These are phyloP conservation scores for Geotrichum histeridarum DNA, from an alignment of 1,139 yeast genomes.

Conservation along the genomic window DNA sequence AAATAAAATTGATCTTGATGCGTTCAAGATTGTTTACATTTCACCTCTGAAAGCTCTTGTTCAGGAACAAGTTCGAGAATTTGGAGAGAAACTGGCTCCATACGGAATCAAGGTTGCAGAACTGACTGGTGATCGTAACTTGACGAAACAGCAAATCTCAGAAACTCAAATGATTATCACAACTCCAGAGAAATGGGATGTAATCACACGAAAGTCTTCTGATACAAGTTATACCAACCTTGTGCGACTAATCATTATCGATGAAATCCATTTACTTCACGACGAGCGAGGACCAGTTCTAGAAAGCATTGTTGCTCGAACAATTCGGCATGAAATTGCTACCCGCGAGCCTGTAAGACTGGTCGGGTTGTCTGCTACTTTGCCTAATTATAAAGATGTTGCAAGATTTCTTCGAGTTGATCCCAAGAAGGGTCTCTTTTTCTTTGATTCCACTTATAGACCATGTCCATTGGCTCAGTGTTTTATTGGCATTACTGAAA, in stretches of 20 bases:
- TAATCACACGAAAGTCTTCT: slow-evolving; percentile 73
- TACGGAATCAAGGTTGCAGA: slow-evolving; percentile 76
- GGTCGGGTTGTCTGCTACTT: slow-evolving; percentile 88
- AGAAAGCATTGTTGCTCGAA: slow-evolving; percentile 80
- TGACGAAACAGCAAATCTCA: slow-evolving; percentile 70
- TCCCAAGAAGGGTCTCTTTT: slow-evolving; percentile 55
- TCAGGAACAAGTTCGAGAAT: slow-evolving; percentile 89
- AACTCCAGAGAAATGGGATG: slow-evolving; percentile 97
- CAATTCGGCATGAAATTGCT: slow-evolving; percentile 48
- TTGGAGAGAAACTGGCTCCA: slow-evolving; percentile 60
- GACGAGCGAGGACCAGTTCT: slow-evolving; percentile 95
- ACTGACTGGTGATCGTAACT: slow-evolving; percentile 82
- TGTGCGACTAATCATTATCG: slow-evolving; percentile 75
- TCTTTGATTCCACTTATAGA: slow-evolving; percentile 75
- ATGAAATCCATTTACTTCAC: slow-evolving; percentile 88
- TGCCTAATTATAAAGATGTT: slow-evolving; percentile 87
- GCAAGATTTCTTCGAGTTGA: slow-evolving; percentile 75
- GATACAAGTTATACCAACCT: slow-evolving; percentile 58
- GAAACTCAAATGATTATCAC: slow-evolving; percentile 84
- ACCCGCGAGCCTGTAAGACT: slow-evolving; percentile 53
- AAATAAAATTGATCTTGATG: slow-evolving; percentile 49
- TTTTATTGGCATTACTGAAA: slow-evolving; percentile 82
- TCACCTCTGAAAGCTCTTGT: slow-evolving; percentile 95
- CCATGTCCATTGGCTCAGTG: slow-evolving; percentile 93
- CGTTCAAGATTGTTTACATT: slow-evolving; percentile 77